Evolutionary conservation across 768 basidiomycete species (phyloP), one percentile per base, ranked within the genome.

Genomic region (Vararia minispora): DNA sequence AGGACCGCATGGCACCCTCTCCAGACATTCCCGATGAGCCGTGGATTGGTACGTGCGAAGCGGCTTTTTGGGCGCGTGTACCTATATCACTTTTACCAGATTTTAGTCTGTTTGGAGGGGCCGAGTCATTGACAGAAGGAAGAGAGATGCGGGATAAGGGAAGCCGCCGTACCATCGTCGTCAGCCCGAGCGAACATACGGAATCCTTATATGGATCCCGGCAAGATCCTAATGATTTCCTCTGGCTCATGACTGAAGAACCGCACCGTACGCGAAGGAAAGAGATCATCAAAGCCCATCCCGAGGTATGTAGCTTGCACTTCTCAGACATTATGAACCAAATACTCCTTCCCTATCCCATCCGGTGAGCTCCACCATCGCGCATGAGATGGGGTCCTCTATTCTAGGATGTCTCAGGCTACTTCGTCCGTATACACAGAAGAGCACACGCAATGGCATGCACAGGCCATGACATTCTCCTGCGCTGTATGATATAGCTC

Each of bases 221-320:
- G 0, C 77, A 79, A 54, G 78, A 90, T 51, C 82, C 86, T 1
- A 58, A 66, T 0, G 94, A 98, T 49, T 98, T 95, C 52, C 67
- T 97, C 22, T 99, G 95, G 95, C 54, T 92, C 31, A 86, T 97
- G 79, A 95, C 89, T 0, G 95, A 99, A 60, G 95, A 99, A 54
- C 95, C 95, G 3, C 95, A 99, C 59, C 74, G 94, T 35, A 77
- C 79, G 12, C 65, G 95, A 39, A 65, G 95, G 41, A 78, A 76
- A 63, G 82, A 74, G 6, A 97, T 99, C 44, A 72, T 98, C 67
- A 92, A 92, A 52, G 82, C 85, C 0, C 91, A 98, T 53, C 95
- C 95, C 0, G 79, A 95, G 68, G 87, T 85, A 43, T 38, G 69
- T 58, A 6, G 26, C 3, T 28, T 25, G 39, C 21, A 29, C 4